Base-by-base conservation (phyloP, 139 green algal genomes). In the Chlorella ohadii region DNA sequence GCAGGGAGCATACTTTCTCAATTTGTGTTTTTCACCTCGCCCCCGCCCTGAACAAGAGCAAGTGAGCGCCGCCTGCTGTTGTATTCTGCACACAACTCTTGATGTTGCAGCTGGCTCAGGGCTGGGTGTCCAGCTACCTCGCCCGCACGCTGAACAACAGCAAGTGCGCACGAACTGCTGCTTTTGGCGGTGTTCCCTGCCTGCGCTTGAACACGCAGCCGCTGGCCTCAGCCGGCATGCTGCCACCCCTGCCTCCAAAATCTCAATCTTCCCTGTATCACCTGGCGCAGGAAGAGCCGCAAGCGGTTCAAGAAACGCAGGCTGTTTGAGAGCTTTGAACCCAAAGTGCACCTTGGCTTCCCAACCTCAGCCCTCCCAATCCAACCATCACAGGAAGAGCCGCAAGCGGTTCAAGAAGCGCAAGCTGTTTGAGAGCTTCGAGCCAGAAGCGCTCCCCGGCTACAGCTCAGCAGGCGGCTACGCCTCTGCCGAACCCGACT, bases 91-190 rank as follows among this genome's bases (percentile, higher is more conserved):
- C n/a, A n/a, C n/a, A n/a, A n/a, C n/a, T n/a, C n/a, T n/a, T n/a
- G n/a, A n/a, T n/a, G n/a, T n/a, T n/a, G n/a, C n/a, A n/a, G n/a
- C n/a, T n/a, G n/a, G n/a, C n/a, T n/a, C n/a, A n/a, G n/a, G n/a
- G 66, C 70, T 44, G 27, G 64, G 87, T 95, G 19, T 89, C 77
- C 68, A 61, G 65, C 63, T 92, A 94, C 76, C 87, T 95, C 44
- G 55, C 67, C 39, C 74, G 56, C 27, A 91, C 89, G 0, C 87
- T 95, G 39, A 83, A 88, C 47, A 75, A 72, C 77, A 84, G 72
- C 75, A 81, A 78, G 66, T 78, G 61, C 47, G 77, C n/a, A n/a
- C n/a, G n/a, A n/a, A n/a, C n/a, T n/a, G n/a, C n/a, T n/a, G n/a
- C n/a, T n/a, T n/a, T n/a, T n/a, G n/a, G n/a, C n/a, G n/a, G n/a